These are phyloP conservation scores for Globisporangium splendens DNA, from an alignment of 352 stramenopile genomes.

Conservation along the genomic window DNA sequence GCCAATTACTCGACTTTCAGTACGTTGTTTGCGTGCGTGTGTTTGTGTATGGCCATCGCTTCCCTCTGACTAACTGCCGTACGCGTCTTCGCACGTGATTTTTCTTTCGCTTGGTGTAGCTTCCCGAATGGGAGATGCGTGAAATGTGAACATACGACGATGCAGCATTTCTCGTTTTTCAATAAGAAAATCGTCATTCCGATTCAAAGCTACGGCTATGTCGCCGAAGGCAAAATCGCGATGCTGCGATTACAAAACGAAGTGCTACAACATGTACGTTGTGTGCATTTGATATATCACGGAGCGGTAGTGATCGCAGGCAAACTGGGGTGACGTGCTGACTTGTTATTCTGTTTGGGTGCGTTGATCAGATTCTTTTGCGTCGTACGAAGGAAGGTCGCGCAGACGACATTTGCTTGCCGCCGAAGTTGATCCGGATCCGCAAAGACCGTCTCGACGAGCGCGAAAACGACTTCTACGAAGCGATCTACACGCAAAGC, in stretches of 20 bases:
- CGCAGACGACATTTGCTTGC: conserved; percentile 92
- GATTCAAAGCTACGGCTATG: conserved; percentile 95
- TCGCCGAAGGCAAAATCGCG: conserved; percentile 89
- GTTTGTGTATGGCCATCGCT: not conserved
- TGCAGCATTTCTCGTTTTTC: conserved; percentile 98
- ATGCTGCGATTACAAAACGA: conserved; percentile 97
- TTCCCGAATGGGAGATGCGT: conserved; percentile 85
- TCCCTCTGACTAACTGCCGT: conserved; percentile 27
- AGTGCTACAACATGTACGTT: conserved; percentile 80
- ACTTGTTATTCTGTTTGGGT: conserved; percentile 1
- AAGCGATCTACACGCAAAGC: conserved; percentile 97
- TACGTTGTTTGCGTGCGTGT: conserved; percentile 40
- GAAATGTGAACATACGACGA: conserved; percentile 91
- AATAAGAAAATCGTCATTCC: conserved; percentile 98
- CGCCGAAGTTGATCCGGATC: conserved; percentile 86
- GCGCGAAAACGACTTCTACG: conserved; percentile 98
- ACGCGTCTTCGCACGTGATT: too few relatives aligned
- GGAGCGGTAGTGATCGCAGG: conserved; percentile 29
- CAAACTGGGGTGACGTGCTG: not conserved
- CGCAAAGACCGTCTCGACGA: conserved; percentile 83
- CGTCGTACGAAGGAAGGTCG: conserved; percentile 97
- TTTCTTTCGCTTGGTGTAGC: conserved; percentile 24
- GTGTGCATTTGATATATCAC: too few relatives aligned
- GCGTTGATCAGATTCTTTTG: conserved; percentile 90
- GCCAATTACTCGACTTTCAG: conserved; percentile 95